Evolutionary conservation across 176 grass and related monocot genomes (phyloP).

Genomic region (Triticum dicoccoides): DNA sequence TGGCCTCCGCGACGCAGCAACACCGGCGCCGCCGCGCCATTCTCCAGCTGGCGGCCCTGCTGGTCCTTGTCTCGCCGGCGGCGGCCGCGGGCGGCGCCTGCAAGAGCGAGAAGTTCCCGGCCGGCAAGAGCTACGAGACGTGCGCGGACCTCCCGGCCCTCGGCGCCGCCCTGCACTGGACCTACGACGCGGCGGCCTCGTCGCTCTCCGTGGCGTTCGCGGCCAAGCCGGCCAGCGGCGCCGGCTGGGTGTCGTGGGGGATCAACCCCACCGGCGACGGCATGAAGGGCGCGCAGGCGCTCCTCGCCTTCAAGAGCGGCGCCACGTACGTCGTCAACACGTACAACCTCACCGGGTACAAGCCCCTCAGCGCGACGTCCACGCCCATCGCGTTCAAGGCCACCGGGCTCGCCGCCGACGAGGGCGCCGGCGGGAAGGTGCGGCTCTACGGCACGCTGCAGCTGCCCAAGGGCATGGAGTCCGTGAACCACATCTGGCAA

Average conservation of each 20-base stretch:
- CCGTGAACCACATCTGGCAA: constrained; percentile 81
- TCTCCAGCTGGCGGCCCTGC: neutral
- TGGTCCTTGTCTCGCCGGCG: neutral
- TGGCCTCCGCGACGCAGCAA: constrained; percentile 15
- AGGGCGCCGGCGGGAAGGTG: constrained; percentile 32
- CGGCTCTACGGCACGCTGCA: constrained; percentile 59
- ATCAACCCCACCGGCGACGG: constrained; percentile 55
- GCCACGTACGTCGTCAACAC: constrained; percentile 35
- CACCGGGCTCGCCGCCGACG: constrained; percentile 43
- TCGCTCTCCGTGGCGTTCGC: constrained; percentile 57
- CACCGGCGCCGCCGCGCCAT: neutral
- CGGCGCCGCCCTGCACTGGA: constrained; percentile 57
- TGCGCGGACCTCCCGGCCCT: constrained; percentile 45
- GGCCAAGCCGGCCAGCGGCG: constrained; percentile 15
- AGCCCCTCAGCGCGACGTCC: neutral
- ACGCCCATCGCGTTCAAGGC: constrained; percentile 37
- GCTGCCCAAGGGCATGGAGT: constrained; percentile 21
- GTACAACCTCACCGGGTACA: constrained; percentile 44
- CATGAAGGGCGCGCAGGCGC: constrained; percentile 67
- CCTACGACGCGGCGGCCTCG: constrained; percentile 32
- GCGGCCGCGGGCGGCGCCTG: neutral
- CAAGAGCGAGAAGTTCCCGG: constrained; percentile 29
- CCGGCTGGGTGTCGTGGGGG: constrained; percentile 67
- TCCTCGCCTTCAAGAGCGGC: constrained; percentile 26
- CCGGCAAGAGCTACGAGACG: constrained; percentile 22